Conservation (phyloP, 2,329 filamentous ascomycete species). For the Sporothrix phasma region DNA sequence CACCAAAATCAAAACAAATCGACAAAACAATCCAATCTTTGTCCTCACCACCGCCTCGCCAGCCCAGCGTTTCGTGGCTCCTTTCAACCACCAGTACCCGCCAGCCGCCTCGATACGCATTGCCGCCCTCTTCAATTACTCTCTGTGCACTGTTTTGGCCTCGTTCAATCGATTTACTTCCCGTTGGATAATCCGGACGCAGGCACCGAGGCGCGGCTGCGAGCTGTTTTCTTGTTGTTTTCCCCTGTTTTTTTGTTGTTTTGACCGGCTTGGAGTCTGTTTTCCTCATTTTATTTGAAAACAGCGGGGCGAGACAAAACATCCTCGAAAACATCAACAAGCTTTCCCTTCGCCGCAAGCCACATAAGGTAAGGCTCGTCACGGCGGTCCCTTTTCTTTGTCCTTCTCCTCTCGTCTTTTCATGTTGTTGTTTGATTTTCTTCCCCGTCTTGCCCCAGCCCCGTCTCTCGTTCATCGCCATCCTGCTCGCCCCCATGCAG, state of each 20-base stretch:
- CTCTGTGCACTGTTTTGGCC: not conserved
- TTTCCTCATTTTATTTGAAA: slow-evolving; percentile 10
- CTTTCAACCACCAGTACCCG: slow-evolving; percentile 7
- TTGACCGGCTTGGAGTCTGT: not conserved
- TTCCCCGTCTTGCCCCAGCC: not conserved
- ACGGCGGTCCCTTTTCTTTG: slow-evolving; percentile 4
- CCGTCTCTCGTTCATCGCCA: not conserved
- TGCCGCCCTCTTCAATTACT: not conserved
- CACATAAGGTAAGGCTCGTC: slow-evolving; percentile 14
- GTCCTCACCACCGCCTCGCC: slow-evolving; percentile 7
- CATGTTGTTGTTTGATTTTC: not conserved
- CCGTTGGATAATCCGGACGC: slow-evolving; percentile 15
- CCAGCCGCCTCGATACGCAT: slow-evolving; percentile 8
- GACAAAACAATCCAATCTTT: slow-evolving; percentile 17
- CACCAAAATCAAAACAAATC: slow-evolving; percentile 23
- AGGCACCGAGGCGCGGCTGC: slow-evolving; percentile 6
- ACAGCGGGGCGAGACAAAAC: slow-evolving; percentile 5
- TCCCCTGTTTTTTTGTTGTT: slow-evolving; percentile 12
- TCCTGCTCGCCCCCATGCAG: slow-evolving; percentile 4
- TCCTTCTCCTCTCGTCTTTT: not conserved
- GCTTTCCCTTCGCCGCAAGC: not conserved
- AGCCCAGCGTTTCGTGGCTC: slow-evolving; percentile 9
- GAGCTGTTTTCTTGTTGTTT: not conserved
- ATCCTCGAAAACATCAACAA: slow-evolving; percentile 14
- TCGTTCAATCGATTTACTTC: not conserved